These are phyloP conservation scores for Penicillium crustosum DNA, from an alignment of 2,329 filamentous ascomycete genomes.

Conservation along the genomic window DNA sequence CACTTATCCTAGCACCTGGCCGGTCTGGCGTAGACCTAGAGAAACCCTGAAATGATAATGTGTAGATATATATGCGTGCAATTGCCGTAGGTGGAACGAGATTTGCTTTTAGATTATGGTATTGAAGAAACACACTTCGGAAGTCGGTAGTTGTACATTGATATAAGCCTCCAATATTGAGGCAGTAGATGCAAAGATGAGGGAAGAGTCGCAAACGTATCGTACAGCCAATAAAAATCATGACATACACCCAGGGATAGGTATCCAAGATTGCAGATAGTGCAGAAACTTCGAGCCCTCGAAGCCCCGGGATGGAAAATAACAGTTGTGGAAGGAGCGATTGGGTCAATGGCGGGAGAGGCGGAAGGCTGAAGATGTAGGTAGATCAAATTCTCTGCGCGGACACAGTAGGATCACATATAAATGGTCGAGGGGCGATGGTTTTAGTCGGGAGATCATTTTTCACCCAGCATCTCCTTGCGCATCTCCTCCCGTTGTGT, in stretches of 20 bases:
- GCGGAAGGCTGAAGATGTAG: not conserved
- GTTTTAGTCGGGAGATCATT: conserved; percentile 21
- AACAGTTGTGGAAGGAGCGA: not conserved
- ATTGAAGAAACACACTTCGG: not conserved
- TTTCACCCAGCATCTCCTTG: conserved; percentile 39
- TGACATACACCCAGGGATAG: conserved; percentile 6
- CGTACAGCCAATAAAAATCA: conserved; percentile 23
- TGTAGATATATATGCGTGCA: not conserved
- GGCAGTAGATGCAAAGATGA: not conserved
- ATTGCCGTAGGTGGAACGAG: not conserved
- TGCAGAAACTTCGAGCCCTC: not conserved
- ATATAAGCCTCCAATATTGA: not conserved
- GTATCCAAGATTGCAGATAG: not conserved
- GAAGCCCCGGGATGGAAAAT: not conserved
- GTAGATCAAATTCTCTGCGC: not conserved
- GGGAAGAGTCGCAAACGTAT: conserved; percentile 12
- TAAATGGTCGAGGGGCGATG: not conserved
- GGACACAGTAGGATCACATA: not conserved
- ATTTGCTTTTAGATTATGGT: conserved; percentile 2
- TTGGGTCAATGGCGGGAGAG: no score
- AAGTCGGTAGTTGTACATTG: conserved; percentile 45
- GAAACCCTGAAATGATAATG: not conserved
- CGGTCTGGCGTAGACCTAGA: not conserved
- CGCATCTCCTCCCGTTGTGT: conserved; percentile 42
- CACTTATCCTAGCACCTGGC: not conserved